These are phyloP conservation scores for Malassezia brasiliensis DNA, from an alignment of 1,284 basidiomycete species.

Conservation along the genomic window DNA sequence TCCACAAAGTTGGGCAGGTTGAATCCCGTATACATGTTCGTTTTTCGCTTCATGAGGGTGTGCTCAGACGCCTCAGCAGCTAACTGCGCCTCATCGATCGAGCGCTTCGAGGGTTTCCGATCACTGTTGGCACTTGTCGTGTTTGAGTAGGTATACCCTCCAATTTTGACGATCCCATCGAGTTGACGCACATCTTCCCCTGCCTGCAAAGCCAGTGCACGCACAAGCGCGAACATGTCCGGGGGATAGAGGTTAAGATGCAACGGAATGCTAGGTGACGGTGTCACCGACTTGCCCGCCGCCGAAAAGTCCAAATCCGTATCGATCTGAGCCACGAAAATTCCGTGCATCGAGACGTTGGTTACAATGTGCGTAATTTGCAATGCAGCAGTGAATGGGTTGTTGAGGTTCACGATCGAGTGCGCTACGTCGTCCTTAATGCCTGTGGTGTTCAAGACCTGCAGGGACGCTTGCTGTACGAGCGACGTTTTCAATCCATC, in stretches of 20 bases:
- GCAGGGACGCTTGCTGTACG: conserved; percentile 55
- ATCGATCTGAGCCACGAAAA: conserved; percentile 60
- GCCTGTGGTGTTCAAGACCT: conserved; percentile 62
- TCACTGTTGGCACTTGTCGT: conserved; percentile 30
- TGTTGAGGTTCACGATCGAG: conserved; percentile 59
- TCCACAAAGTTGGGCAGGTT: conserved; percentile 60
- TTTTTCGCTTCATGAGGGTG: conserved; percentile 35
- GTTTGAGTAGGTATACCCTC: conserved; percentile 54
- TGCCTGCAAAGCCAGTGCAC: conserved; percentile 59
- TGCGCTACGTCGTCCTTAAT: conserved; percentile 59
- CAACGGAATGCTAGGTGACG: conserved; percentile 58
- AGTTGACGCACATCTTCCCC: conserved; percentile 58
- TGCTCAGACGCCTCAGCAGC: background rate
- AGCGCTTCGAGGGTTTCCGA: conserved; percentile 10
- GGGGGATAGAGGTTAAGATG: conserved; percentile 64
- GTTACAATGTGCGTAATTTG: conserved; percentile 60
- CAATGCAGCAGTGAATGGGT: conserved; percentile 62
- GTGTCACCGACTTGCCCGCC: conserved; percentile 55
- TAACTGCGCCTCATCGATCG: background rate
- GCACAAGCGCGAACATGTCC: conserved; percentile 63
- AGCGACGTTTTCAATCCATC: conserved; percentile 59
- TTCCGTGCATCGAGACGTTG: conserved; percentile 59
- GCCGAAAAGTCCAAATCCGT: conserved; percentile 56
- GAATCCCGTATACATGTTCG: conserved; percentile 54
- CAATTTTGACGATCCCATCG: conserved; percentile 62